A percentile compares a stretch with the other conserved stretches of the same genome.
phyloP scores from a whole-genome alignment of 768 basidiomycete species.

The Paxillus rubicundulus region DNA sequence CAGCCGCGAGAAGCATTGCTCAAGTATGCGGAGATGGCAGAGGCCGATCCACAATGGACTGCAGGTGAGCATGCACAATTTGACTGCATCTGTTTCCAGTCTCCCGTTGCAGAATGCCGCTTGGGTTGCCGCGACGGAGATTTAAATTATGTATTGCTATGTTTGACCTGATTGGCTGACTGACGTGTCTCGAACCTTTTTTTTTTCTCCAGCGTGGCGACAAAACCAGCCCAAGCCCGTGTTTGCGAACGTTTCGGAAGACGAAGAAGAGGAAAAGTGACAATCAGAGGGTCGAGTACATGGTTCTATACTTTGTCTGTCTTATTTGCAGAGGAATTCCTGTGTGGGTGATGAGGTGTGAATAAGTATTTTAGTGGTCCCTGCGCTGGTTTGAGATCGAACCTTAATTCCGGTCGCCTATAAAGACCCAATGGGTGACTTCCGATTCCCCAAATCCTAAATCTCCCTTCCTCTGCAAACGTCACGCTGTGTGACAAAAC shows the following conservation, averaged over 20 bases:
- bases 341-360: slow-evolving; percentile 29
- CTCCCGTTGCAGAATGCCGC: slow-evolving; percentile 29
- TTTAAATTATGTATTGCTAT: slow-evolving; percentile 29
- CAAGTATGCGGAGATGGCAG: slow-evolving; percentile 80
- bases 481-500: slow-evolving; percentile 63
- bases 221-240: slow-evolving; percentile 84
- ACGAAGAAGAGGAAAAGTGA: slow-evolving; percentile 58
- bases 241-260: slow-evolving; percentile 61
- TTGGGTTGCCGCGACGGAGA: slow-evolving; percentile 30
- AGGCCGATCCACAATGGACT: slow-evolving; percentile 82
- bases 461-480: slow-evolving; percentile 48
- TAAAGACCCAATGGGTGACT: slow-evolving; percentile 76
- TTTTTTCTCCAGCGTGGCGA: slow-evolving; percentile 75
- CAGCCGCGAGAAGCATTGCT: slow-evolving; percentile 97
- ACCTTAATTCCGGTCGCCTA: slow-evolving; percentile 79
- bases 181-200: slow-evolving; percentile 50
- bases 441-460: slow-evolving; percentile 64
- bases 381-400: slow-evolving; percentile 74
- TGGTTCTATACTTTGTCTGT: slow-evolving; percentile 4
- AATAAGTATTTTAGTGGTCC: slow-evolving; percentile 52
- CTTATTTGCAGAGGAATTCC: slow-evolving; percentile 8
- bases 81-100: slow-evolving; percentile 8
- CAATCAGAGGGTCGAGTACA: slow-evolving; percentile 27
- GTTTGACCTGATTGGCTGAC: slow-evolving; percentile 36
- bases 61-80: slow-evolving; percentile 55